Evolutionary conservation across 306 rosid species (phyloP).

Genomic region (Canavalia ensiformis): DNA sequence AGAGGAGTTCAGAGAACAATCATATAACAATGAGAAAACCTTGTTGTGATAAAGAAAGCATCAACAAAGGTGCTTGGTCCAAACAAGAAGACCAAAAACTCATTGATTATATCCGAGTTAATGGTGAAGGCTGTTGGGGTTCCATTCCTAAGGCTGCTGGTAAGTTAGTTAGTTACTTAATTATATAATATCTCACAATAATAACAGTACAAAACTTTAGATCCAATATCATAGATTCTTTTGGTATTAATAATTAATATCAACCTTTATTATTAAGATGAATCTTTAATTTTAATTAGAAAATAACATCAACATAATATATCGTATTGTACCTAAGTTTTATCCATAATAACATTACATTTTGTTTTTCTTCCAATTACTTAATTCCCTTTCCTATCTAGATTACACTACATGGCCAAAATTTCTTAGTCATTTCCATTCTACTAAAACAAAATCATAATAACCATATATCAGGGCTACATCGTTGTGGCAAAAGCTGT

Average conservation of each 20-base stretch:
- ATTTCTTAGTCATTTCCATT: too few species aligned
- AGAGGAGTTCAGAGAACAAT: neutral
- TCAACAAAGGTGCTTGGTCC: constrained; percentile 82
- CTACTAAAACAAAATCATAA: too few species aligned
- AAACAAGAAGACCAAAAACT: constrained; percentile 81
- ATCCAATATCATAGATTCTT: too few species aligned
- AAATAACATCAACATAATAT: too few species aligned
- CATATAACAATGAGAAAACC: constrained; percentile 61
- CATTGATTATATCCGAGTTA: constrained; percentile 63
- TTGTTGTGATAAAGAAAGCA: constrained; percentile 69
- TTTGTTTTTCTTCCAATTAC: neutral
- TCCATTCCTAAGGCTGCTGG: constrained; percentile 83
- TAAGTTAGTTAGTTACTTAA: neutral
- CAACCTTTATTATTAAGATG: too few species aligned
- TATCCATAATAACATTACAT: too few species aligned
- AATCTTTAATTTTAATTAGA: too few species aligned
- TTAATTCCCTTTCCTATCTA: neutral
- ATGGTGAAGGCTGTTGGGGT: constrained; percentile 82
- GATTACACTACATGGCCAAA: neutral
- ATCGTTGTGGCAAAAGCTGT: constrained; percentile 84
- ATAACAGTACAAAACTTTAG: too few species aligned
- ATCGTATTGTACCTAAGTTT: too few species aligned
- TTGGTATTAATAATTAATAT: too few species aligned
- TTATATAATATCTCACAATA: too few species aligned
- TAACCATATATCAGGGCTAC: constrained; percentile 56